These are phyloP conservation scores for Scutellaria barbata DNA, from an alignment of 257 asterid genomes.

Conservation along the genomic window DNA sequence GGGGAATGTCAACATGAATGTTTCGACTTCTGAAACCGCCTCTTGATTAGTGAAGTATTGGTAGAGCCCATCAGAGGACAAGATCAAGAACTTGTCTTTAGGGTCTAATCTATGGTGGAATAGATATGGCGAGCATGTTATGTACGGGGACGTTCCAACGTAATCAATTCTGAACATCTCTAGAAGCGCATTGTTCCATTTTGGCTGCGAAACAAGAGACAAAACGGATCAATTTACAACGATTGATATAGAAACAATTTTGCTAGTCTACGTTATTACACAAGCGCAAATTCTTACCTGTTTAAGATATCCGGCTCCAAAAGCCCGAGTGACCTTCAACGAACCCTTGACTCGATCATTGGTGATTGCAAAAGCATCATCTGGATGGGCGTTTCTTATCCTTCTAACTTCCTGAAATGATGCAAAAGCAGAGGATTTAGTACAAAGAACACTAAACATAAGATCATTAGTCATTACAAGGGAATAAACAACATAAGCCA, in stretches of 20 bases:
- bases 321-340: slow-evolving; percentile 91
- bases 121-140: slow-evolving; percentile 73
- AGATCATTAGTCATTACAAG: neutral
- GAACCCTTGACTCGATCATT: slow-evolving; percentile 92
- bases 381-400: slow-evolving; percentile 71
- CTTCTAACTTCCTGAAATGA: slow-evolving; percentile 71
- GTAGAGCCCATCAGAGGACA: slow-evolving; percentile 95
- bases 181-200: slow-evolving; percentile 88
- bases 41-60: slow-evolving; percentile 94
- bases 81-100: slow-evolving; percentile 79
- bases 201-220: slow-evolving; percentile 63
- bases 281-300: slow-evolving; percentile 46
- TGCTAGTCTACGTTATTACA: neutral
- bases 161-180: slow-evolving; percentile 90
- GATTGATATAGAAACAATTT: too few relatives aligned
- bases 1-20: slow-evolving; percentile 76
- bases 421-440: slow-evolving; percentile 27
- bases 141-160: slow-evolving; percentile 76
- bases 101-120: slow-evolving; percentile 77
- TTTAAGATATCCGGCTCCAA: slow-evolving; percentile 95
- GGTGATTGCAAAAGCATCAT: slow-evolving; percentile 68
- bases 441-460: too few relatives aligned
- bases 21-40: slow-evolving; percentile 86
- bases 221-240: neutral
- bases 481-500: neutral